Conservation (phyloP, 2,329 filamentous ascomycete genomes). For the Hysterium pulicare region DNA sequence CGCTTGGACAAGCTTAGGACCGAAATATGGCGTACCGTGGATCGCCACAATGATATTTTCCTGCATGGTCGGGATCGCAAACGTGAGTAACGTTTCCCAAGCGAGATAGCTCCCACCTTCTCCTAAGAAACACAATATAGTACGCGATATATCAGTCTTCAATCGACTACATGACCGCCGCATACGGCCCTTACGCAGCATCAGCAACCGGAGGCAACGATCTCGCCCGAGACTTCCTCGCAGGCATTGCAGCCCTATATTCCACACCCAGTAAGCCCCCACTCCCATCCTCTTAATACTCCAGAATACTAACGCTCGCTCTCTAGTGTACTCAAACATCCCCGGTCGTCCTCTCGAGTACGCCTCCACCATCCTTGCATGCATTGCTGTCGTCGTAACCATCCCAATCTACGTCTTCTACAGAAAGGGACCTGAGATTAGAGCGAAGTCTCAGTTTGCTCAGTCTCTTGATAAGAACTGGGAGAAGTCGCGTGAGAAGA, state of each 20-base stretch:
- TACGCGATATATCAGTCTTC: constrained; percentile 73
- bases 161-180: constrained; percentile 73
- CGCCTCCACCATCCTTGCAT: constrained; percentile 54
- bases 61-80: constrained; percentile 67
- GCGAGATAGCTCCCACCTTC: too few relatives aligned
- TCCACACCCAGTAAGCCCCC: too few relatives aligned
- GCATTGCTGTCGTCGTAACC: constrained; percentile 48
- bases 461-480: constrained; percentile 38
- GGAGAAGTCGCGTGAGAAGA: constrained; percentile 24
- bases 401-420: constrained; percentile 56
- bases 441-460: constrained; percentile 52
- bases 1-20: constrained; percentile 64
- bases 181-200: constrained; percentile 69
- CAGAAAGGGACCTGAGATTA: constrained; percentile 52
- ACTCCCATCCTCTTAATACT: constrained; percentile 20
- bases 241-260: constrained; percentile 67
- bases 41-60: constrained; percentile 64
- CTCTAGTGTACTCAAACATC: constrained; percentile 31
- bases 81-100: too few relatives aligned
- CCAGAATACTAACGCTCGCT: constrained; percentile 12
- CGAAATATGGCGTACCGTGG: constrained; percentile 58
- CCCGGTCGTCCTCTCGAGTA: constrained; percentile 46
- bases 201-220: constrained; percentile 75
- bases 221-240: constrained; percentile 69
- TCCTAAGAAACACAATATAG: too few relatives aligned